These are phyloP conservation scores for Candida sojae DNA, from an alignment of 1,139 yeast species.

Conservation along the genomic window DNA sequence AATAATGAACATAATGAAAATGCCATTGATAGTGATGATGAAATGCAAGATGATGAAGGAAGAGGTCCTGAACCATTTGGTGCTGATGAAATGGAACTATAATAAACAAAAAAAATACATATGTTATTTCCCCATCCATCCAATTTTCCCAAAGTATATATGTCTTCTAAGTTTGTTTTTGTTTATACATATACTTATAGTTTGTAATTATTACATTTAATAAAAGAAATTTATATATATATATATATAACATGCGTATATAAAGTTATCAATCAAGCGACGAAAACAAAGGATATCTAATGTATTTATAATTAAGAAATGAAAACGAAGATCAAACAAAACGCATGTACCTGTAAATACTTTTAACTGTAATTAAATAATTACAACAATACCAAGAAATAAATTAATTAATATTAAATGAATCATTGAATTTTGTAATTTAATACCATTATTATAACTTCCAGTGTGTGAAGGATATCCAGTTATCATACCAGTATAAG, in stretches of 20 bases:
- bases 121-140: neutral
- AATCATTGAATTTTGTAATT: neutral
- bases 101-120: constrained; percentile 7
- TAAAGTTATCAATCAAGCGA: too few relatives aligned
- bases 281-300: neutral
- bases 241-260: too few relatives aligned
- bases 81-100: constrained; percentile 71
- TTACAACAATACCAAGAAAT: neutral
- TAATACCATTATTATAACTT: neutral
- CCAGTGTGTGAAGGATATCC: constrained; percentile 1
- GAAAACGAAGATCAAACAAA: neutral
- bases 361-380: neutral
- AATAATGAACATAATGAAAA: constrained; percentile 30
- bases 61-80: constrained; percentile 57
- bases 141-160: too few relatives aligned
- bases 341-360: too few relatives aligned
- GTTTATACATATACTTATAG: neutral
- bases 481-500: neutral
- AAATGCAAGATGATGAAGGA: constrained; percentile 25
- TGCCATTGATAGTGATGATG: constrained; percentile 44
- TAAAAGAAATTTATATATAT: neutral
- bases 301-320: neutral
- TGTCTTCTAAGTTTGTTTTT: neutral
- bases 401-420: neutral
- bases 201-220: neutral